phyloP scores from a whole-genome alignment of 805 yeast genomes.

The Saccharomyces kudriavzevii region DNA sequence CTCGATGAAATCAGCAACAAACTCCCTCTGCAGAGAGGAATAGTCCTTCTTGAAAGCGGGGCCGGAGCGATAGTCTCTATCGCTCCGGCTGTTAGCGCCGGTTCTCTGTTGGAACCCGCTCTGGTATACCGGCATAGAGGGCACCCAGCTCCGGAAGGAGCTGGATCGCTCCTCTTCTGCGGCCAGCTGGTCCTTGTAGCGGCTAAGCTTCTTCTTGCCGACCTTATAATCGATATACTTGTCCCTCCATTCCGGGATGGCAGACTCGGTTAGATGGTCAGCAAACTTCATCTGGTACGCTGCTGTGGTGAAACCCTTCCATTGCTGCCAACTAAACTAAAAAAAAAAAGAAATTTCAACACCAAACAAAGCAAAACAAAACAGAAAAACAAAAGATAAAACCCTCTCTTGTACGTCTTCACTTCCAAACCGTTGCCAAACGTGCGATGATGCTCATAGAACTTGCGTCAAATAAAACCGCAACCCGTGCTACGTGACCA shows the following conservation, averaged over 20 bases:
- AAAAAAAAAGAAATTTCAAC: neutral
- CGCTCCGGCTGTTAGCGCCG: neutral
- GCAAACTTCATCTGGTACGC: slow-evolving; percentile 48
- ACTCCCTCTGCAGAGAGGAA: slow-evolving; percentile 8
- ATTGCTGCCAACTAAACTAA: neutral
- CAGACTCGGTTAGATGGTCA: slow-evolving; percentile 53
- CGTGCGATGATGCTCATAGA: neutral
- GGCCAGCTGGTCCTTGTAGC: slow-evolving; percentile 10
- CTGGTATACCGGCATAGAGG: slow-evolving; percentile 1
- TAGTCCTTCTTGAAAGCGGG: neutral
- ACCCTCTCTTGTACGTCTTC: neutral
- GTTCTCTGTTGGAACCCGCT: neutral
- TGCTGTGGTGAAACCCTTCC: slow-evolving; percentile 1
- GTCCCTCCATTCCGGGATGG: slow-evolving; percentile 82
- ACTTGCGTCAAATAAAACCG: neutral
- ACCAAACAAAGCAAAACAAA: neutral
- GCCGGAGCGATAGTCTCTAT: neutral
- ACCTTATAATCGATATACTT: slow-evolving; percentile 66
- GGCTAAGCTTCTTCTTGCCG: slow-evolving; percentile 35
- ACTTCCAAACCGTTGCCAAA: neutral
- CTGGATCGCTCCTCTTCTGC: slow-evolving; percentile 8
- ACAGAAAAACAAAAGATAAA: neutral
- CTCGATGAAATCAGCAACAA: slow-evolving; percentile 24
- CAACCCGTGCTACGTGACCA: neutral
- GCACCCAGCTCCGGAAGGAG: neutral